Evolutionary conservation across 345 rosid species (phyloP).

Genomic region (Eucalyptus curtisii): DNA sequence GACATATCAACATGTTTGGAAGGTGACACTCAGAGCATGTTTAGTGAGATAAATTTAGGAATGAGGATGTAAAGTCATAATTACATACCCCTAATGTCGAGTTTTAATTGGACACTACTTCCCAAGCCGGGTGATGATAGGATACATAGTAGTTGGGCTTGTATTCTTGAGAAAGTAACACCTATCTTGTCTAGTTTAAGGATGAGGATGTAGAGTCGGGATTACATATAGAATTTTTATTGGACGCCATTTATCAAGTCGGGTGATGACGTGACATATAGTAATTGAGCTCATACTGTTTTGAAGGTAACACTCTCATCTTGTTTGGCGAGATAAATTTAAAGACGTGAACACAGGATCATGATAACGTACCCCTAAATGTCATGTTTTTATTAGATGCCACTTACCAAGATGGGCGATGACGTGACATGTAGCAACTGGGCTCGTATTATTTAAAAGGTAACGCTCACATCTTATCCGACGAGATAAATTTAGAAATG

Average conservation of each 20-base stretch:
- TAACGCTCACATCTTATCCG: rapidly evolving
- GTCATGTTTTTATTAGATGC: neutral
- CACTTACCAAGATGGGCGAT: rapidly evolving
- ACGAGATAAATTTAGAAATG: neutral
- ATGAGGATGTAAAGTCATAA: neutral
- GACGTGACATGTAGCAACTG: rapidly evolving
- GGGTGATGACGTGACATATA: neutral
- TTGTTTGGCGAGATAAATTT: neutral
- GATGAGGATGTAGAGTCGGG: neutral
- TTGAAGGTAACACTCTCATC: neutral
- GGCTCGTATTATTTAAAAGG: neutral
- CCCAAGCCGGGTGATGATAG: neutral
- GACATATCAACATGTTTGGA: neutral
- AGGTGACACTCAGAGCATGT: rapidly evolving
- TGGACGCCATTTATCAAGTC: neutral
- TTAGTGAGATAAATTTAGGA: neutral
- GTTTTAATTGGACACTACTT: neutral
- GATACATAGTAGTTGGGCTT: neutral
- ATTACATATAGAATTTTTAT: neutral
- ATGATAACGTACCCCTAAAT: neutral
- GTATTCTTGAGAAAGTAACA: neutral
- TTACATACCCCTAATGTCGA: neutral
- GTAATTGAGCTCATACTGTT: neutral
- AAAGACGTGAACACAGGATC: neutral
- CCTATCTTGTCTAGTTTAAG: neutral